Percentiles rank a stretch among this genome's conserved stretches.
phyloP scores from a whole-genome alignment of 176 grass and related monocot genomes.

The Coix lacrymajobi region DNA sequence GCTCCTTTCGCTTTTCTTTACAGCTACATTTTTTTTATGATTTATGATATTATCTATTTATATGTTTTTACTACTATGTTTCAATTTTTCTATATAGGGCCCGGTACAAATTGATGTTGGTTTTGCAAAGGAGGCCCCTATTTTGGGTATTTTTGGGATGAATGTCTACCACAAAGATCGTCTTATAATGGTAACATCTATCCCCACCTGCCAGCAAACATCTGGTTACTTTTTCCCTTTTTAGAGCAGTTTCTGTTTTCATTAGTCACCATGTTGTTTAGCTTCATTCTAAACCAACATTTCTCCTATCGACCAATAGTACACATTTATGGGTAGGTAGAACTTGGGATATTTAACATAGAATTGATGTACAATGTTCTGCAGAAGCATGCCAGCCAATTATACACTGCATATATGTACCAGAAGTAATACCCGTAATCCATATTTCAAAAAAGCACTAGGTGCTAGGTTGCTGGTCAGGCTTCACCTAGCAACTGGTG shows the following conservation, averaged over 20 bases:
- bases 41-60: conserved; percentile 22
- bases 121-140: conserved; percentile 95
- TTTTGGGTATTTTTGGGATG: conserved; percentile 96
- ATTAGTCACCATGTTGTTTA: background rate
- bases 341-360: background rate
- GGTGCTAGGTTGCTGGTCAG: background rate
- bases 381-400: background rate
- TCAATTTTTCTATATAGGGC: conserved; percentile 37
- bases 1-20: background rate
- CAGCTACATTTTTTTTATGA: background rate
- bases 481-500: background rate
- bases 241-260: background rate
- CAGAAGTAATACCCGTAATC: background rate
- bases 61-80: conserved; percentile 11
- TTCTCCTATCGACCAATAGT: background rate
- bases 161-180: conserved; percentile 98
- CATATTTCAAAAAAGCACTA: no score
- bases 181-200: conserved; percentile 75
- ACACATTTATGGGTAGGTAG: background rate
- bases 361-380: background rate
- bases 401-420: background rate
- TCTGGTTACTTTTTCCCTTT: background rate
- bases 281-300: background rate
- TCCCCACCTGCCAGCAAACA: background rate
- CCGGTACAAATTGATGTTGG: conserved; percentile 68